Percentiles rank a stretch among this genome's conserved stretches.
These are phyloP conservation scores for Trichoderma sp. DNA, from an alignment of 2,329 filamentous ascomycete genomes.

Conservation along the genomic window DNA sequence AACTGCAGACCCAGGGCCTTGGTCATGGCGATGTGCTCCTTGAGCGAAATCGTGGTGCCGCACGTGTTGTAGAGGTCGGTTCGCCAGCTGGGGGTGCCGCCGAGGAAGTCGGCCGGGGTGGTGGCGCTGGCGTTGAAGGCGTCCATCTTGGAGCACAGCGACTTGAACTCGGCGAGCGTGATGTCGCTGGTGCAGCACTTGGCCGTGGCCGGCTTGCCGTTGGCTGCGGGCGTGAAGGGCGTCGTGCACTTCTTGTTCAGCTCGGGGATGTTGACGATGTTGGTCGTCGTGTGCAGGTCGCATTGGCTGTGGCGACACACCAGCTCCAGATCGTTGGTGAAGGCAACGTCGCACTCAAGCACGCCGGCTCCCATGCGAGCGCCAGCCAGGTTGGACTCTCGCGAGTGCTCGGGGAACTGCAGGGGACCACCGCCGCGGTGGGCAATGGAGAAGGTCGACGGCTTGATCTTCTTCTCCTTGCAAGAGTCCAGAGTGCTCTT, in stretches of 20 bases:
- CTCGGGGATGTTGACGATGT: slow-evolving; percentile 60
- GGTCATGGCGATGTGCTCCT: slow-evolving; percentile 60
- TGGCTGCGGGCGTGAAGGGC: slow-evolving; percentile 56
- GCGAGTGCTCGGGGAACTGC: slow-evolving; percentile 62
- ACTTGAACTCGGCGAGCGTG: slow-evolving; percentile 63
- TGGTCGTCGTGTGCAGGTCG: slow-evolving; percentile 66
- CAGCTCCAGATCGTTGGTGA: slow-evolving; percentile 62
- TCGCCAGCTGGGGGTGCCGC: slow-evolving; percentile 58
- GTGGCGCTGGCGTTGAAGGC: slow-evolving; percentile 56
- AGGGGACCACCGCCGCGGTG: slow-evolving; percentile 62
- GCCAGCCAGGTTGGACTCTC: slow-evolving; percentile 57
- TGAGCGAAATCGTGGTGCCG: slow-evolving; percentile 57
- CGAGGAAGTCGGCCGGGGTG: slow-evolving; percentile 55
- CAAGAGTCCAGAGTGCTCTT: slow-evolving; percentile 60
- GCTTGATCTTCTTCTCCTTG: slow-evolving; percentile 50
- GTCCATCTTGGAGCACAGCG: slow-evolving; percentile 70
- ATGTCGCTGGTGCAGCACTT: slow-evolving; percentile 71
- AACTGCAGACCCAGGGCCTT: slow-evolving; percentile 59
- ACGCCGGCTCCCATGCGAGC: slow-evolving; percentile 65
- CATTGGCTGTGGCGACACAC: slow-evolving; percentile 67
- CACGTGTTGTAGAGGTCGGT: slow-evolving; percentile 65
- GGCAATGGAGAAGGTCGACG: slow-evolving; percentile 56
- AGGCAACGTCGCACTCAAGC: slow-evolving; percentile 65
- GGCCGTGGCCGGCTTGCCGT: slow-evolving; percentile 49
- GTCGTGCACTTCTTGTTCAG: slow-evolving; percentile 61